Evolutionary conservation across 2,329 filamentous ascomycete genomes (phyloP), one percentile per base, ranked within the genome.

Genomic region (Diaporthe amygdali): DNA sequence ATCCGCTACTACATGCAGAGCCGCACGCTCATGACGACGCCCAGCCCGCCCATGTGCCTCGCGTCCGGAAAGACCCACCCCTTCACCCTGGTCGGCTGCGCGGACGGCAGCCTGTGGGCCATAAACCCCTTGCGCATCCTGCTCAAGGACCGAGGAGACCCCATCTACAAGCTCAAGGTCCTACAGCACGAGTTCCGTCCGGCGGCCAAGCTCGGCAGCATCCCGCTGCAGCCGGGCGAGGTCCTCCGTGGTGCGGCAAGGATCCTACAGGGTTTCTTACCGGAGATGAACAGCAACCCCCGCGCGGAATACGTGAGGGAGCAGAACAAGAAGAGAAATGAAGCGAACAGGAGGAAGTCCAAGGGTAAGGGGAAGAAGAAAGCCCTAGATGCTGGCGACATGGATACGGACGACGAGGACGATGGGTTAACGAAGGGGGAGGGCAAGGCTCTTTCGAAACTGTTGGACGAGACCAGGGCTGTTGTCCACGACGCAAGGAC

Each of bases 401-500:
- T 71, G 61, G 66, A 76, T 68, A 67, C 75, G 69, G 74, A 71
- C 54, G 54, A 56, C 46, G 76, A 78, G 12, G 77, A 75, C 2
- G 76, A 77, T 7, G 75, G 74, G n/a, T 72, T 74, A 15, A 76
- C 39, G 32, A n/a, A 59, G 10, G 66, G 56, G n/a, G 72, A 76
- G 25, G 76, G 74, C 56, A 66, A 72, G 49, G 72, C 70, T 10
- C 76, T 78, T 70, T 72, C 74, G 4, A 64, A 61, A 49, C 47
- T 44, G 20, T 34, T 68, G 34, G 70, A 72, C n/a, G 61, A 69
- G 72, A 76, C 61, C 63, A 75, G 74, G 46, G 83, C 84, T 5
- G 81, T 87, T 5, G 84, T 92, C 14, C 87, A 91, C 75, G 91
- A 93, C 69, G 87, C 91, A 59, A 82, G 87, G 73, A 91, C 89